Conservation (phyloP, 495 filamentous ascomycete species). For the Daldinia decipiens region DNA sequence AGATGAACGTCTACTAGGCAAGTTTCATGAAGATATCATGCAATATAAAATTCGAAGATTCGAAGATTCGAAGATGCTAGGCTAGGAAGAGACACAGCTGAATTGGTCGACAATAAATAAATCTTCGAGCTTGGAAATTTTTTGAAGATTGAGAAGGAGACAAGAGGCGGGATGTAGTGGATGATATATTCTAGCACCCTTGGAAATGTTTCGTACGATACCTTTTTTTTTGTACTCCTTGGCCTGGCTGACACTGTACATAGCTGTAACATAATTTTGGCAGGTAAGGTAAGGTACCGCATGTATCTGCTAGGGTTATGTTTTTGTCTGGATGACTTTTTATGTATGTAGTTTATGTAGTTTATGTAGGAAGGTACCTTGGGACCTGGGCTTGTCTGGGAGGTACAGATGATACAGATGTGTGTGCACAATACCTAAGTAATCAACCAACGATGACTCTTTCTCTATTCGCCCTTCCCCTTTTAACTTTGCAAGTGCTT, state of each 20-base stretch:
- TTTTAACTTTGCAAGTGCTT: slow-evolving; percentile 40
- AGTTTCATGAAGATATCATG: slow-evolving; percentile 9
- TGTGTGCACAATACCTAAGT: neutral
- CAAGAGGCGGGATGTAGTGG: slow-evolving; percentile 39
- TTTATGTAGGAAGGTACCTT: slow-evolving; percentile 10
- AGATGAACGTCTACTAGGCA: slow-evolving; percentile 19
- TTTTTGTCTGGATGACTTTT: neutral
- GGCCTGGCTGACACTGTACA: slow-evolving; percentile 34
- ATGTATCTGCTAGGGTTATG: slow-evolving; percentile 15
- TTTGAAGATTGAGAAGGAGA: slow-evolving; percentile 26
- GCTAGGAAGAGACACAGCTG: neutral
- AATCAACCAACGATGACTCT: slow-evolving; percentile 45
- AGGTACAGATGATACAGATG: slow-evolving; percentile 3
- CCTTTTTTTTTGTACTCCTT: slow-evolving; percentile 30
- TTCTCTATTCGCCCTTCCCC: slow-evolving; percentile 31
- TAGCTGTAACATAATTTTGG: slow-evolving; percentile 37
- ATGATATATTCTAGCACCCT: slow-evolving; percentile 44
- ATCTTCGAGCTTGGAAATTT: slow-evolving; percentile 30
- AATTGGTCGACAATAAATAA: slow-evolving; percentile 19
- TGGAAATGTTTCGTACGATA: slow-evolving; percentile 35
- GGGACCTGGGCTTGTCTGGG: neutral
- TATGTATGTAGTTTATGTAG: no score
- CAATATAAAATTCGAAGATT: slow-evolving; percentile 13
- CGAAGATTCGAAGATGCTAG: slow-evolving; percentile 4
- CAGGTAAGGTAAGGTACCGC: slow-evolving; percentile 24